phyloP scores from a whole-genome alignment of 257 asterid genomes.

The Lantana camara region DNA sequence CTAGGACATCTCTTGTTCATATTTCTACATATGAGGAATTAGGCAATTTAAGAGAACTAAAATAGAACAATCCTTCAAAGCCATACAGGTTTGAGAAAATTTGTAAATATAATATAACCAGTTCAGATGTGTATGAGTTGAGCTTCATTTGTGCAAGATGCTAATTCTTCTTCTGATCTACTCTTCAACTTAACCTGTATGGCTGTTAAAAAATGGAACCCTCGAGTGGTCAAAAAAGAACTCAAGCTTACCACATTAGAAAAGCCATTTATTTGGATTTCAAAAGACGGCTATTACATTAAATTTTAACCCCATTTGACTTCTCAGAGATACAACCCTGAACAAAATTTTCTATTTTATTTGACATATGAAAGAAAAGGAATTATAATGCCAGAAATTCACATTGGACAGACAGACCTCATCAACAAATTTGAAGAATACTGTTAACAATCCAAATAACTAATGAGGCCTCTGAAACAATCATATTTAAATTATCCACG shows the following conservation, averaged over 20 bases:
- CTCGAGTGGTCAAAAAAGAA: no score
- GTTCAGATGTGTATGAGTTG: not conserved
- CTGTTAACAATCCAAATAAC: conserved; percentile 3
- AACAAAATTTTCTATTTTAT: not conserved
- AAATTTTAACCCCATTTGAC: no score
- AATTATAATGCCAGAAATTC: not conserved
- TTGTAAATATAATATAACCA: not conserved
- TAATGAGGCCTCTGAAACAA: not conserved
- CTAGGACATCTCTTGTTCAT: no score
- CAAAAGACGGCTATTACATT: no score
- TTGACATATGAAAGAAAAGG: not conserved
- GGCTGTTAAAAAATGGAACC: no score
- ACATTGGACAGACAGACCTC: not conserved
- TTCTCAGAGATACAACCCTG: no score
- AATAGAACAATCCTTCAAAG: no score
- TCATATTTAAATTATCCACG: conserved; percentile 4
- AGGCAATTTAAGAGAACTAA: not conserved
- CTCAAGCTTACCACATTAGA: not conserved
- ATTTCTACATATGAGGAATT: not conserved
- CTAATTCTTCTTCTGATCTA: no score
- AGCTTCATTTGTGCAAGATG: not conserved
- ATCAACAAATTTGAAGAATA: not conserved
- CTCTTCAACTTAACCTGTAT: no score
- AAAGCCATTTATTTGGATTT: no score
- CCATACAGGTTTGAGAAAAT: no score